These are phyloP conservation scores for Colletotrichum cordylinicola DNA, from an alignment of 2,329 filamentous ascomycete species.

Conservation along the genomic window DNA sequence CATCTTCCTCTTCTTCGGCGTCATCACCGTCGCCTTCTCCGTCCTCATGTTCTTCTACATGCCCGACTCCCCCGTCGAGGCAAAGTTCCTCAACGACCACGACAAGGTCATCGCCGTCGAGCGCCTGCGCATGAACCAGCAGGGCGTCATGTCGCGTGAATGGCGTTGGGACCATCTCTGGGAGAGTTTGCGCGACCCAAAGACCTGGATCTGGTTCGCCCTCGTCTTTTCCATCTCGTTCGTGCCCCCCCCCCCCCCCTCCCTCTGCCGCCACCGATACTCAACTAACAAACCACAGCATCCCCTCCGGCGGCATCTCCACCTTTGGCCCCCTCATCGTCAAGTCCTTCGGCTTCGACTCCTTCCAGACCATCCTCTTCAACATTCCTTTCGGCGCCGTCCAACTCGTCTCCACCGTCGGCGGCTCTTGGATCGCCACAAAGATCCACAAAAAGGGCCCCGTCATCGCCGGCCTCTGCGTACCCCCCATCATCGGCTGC, in stretches of 20 bases:
- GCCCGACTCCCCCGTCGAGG: constrained; percentile 68
- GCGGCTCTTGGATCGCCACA: constrained; percentile 61
- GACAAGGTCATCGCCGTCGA: constrained; percentile 66
- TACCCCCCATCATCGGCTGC: constrained; percentile 62
- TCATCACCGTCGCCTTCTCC: constrained; percentile 53
- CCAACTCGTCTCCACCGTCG: constrained; percentile 64
- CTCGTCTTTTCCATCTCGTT: constrained; percentile 60
- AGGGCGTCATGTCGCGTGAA: constrained; percentile 41
- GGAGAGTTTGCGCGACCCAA: constrained; percentile 43
- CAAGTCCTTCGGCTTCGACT: constrained; percentile 60
- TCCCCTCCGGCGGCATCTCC: constrained; percentile 63
- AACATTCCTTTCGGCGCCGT: constrained; percentile 67
- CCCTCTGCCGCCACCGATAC: too few relatives aligned
- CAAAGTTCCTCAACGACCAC: constrained; percentile 59
- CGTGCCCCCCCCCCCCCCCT: too few relatives aligned
- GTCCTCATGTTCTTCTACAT: constrained; percentile 60
- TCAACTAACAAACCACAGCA: constrained; percentile 23
- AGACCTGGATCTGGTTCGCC: constrained; percentile 48
- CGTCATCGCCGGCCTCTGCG: constrained; percentile 57
- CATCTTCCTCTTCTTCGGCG: constrained; percentile 60
- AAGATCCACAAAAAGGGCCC: constrained; percentile 60
- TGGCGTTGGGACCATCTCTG: constrained; percentile 48
- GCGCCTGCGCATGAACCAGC: constrained; percentile 57
- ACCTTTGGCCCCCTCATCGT: constrained; percentile 66
- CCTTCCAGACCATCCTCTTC: constrained; percentile 62